Evolutionary conservation across 768 basidiomycete species (phyloP), one percentile per base, ranked within the genome.

Genomic region (Tulasnella sp.): DNA sequence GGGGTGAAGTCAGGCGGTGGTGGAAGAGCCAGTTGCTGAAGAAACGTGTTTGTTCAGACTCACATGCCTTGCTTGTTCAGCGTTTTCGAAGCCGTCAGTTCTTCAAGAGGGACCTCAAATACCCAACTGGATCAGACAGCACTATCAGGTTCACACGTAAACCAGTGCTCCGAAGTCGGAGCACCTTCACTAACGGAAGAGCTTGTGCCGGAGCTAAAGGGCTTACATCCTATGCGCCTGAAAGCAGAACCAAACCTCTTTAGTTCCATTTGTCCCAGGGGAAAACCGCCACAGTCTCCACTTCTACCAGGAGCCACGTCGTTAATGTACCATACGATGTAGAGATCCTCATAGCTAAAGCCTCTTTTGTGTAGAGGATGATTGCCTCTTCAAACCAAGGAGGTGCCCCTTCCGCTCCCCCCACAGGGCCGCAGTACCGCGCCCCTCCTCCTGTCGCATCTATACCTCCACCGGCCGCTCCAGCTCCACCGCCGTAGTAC

Each of bases 321-420:
- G 71, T 77, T 42, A 76, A 76, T 31, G 75, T 76, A 9, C 93
- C 93, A 31, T 94, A 94, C 83, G 93, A 91, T 80, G 93, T 94
- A 91, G 90, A 89, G 58, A 34, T 12, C 12, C 29, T 6, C 2
- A n/a, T n/a, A n/a, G n/a, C 58, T 25, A 34, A 64, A 25, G 12
- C 25, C 8, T 0, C 15, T 38, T 37, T 36, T 81, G 40, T 83
- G 81, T 79, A 85, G 87, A 82, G 87, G 80, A 86, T 90, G 89
- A 82, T 90, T 74, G 83, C 78, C 15, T 76, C 78, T 42, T 40
- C 76, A 54, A 42, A 79, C 36, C 70, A 79, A 78, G 71, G 80
- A 3, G 73, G 82, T 14, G 76, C 82, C 12, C 77, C 82, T 19
- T 77, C 79, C 75, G 86, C 84, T 39, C 67, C 79, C 22, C 78